These are phyloP conservation scores for Funneliformis mosseae DNA, from an alignment of 192 early-diverging fungal species.

Conservation along the genomic window DNA sequence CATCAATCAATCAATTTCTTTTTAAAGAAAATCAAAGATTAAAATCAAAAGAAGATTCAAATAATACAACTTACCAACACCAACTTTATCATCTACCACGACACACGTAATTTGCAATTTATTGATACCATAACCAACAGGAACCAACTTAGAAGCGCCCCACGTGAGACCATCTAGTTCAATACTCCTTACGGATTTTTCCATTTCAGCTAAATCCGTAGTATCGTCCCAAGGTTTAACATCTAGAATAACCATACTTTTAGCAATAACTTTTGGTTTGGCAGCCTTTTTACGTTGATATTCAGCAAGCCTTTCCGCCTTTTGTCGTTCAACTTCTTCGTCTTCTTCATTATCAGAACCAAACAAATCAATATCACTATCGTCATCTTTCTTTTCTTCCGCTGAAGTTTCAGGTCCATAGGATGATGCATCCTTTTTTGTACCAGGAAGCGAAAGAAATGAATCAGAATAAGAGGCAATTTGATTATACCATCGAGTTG, in stretches of 20 bases:
- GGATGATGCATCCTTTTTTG: slow-evolving; percentile 6
- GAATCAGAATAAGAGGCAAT: slow-evolving; percentile 57
- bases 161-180: slow-evolving; percentile 88
- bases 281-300: slow-evolving; percentile 91
- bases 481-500: slow-evolving; percentile 96
- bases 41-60: neutral
- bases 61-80: slow-evolving; percentile 29
- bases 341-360: slow-evolving; percentile 93
- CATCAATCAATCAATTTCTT: neutral
- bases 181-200: slow-evolving; percentile 71
- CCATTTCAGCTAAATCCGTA: slow-evolving; percentile 81
- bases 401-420: slow-evolving; percentile 62
- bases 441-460: neutral
- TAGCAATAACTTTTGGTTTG: slow-evolving; percentile 85
- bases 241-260: slow-evolving; percentile 90
- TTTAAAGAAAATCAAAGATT: neutral
- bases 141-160: slow-evolving; percentile 77
- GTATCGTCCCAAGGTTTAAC: slow-evolving; percentile 99
- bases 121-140: slow-evolving; percentile 94
- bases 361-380: slow-evolving; percentile 95
- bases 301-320: slow-evolving; percentile 85
- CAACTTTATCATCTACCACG: slow-evolving; percentile 91
- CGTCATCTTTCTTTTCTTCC: slow-evolving; percentile 70
- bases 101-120: slow-evolving; percentile 94
- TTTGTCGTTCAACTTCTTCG: slow-evolving; percentile 86